Percentiles rank a stretch among this genome's conserved stretches.
Evolutionary conservation across 306 rosid species (phyloP).

Genomic region (Glycine soja): DNA sequence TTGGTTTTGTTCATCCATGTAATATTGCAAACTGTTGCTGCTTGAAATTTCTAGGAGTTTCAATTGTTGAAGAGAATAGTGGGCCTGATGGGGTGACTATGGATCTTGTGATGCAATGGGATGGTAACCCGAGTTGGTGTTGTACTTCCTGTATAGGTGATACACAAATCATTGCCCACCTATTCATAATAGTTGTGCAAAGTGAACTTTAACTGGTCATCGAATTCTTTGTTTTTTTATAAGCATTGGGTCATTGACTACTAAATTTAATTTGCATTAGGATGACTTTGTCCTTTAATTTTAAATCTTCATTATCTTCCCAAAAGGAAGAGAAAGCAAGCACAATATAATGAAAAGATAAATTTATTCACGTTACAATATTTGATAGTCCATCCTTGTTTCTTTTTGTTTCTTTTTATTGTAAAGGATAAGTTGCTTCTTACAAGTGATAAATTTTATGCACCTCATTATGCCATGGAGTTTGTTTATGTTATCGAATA

Average conservation of each 20-base stretch:
- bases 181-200: not conserved
- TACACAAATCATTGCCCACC: constrained; percentile 24
- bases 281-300: not conserved
- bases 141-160: constrained; percentile 86
- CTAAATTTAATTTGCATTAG: not conserved
- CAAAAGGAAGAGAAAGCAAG: constrained; percentile 18
- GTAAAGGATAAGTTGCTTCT: not conserved
- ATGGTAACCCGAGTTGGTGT: constrained; percentile 82
- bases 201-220: not conserved
- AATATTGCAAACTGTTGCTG: constrained; percentile 21
- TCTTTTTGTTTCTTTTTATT: not conserved
- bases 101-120: constrained; percentile 97
- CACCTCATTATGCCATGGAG: constrained; percentile 6
- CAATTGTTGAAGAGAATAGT: constrained; percentile 71
- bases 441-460: not conserved
- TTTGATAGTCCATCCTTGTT: constrained; percentile 13
- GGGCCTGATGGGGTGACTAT: constrained; percentile 66
- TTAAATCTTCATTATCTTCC: constrained; percentile 4
- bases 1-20: constrained; percentile 36
- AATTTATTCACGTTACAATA: not conserved
- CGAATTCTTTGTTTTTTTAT: not conserved
- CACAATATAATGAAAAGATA: not conserved
- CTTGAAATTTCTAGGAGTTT: constrained; percentile 62
- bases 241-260: not conserved
- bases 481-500: not conserved